Conservation (phyloP, 805 yeast genomes). For the Maudiozyma pseudohumilis region DNA sequence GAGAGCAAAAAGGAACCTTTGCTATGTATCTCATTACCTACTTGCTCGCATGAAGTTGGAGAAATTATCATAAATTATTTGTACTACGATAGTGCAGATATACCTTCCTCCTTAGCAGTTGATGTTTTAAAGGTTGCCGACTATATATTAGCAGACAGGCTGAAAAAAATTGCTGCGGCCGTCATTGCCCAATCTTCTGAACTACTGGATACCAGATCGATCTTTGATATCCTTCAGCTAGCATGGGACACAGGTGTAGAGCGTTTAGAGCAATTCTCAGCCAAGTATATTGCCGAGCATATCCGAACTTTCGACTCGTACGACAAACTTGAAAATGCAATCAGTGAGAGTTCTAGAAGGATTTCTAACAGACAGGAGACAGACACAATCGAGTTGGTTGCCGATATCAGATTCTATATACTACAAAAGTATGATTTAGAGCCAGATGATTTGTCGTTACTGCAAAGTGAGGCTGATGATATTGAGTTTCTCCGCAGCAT, state of each 20-base stretch:
- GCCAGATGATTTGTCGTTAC: conserved; percentile 19
- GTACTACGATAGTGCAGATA: conserved; percentile 49
- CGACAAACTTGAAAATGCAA: conserved; percentile 32
- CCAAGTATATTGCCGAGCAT: conserved; percentile 46
- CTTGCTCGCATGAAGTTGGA: conserved; percentile 29
- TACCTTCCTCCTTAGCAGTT: conserved; percentile 42
- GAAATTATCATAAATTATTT: conserved; percentile 45
- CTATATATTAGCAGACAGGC: conserved; percentile 43
- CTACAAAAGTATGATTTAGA: conserved; percentile 24
- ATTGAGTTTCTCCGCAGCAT: conserved; percentile 11
- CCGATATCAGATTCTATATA: conserved; percentile 63
- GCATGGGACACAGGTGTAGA: conserved; percentile 62
- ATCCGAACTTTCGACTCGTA: conserved; percentile 31
- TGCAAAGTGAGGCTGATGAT: conserved; percentile 15
- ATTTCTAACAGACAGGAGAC: conserved; percentile 57
- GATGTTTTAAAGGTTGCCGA: conserved; percentile 55
- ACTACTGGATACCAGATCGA: conserved; percentile 27
- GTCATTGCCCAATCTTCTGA: conserved; percentile 28
- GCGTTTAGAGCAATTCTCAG: conserved; percentile 53
- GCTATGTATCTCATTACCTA: conserved; percentile 20
- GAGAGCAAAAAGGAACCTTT: neutral
- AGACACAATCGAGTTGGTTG: conserved; percentile 71
- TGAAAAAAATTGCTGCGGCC: conserved; percentile 54
- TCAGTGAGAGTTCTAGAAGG: conserved; percentile 43
- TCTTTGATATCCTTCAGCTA: conserved; percentile 49